Percentiles rank a stretch among this genome's conserved stretches.
phyloP scores from a whole-genome alignment of 2,329 filamentous ascomycete species.

The Cladosporium colombiae region DNA sequence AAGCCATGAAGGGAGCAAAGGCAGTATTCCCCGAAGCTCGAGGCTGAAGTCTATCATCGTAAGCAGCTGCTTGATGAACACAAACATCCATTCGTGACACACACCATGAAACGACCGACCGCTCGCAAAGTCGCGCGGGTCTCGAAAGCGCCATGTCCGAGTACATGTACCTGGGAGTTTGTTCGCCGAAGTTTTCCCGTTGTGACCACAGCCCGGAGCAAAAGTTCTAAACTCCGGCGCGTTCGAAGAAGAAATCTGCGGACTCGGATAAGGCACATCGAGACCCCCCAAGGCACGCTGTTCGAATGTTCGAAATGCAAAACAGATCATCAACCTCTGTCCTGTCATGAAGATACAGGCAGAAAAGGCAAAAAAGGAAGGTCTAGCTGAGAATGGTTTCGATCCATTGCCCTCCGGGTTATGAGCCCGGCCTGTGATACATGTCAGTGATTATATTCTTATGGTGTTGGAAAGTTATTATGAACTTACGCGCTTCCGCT shows the following conservation, averaged over 20 bases:
- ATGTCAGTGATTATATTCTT: background rate
- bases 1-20: background rate
- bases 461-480: too few relatives aligned
- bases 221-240: background rate
- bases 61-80: background rate
- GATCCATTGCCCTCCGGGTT: constrained; percentile 12
- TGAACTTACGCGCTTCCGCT: constrained; percentile 4
- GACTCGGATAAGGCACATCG: too few relatives aligned
- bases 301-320: background rate
- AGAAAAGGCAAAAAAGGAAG: background rate
- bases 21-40: background rate
- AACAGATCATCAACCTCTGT: background rate
- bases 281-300: too few relatives aligned
- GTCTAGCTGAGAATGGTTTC: constrained; percentile 8
- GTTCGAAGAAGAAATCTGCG: too few relatives aligned
- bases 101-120: background rate
- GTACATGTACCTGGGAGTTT: background rate
- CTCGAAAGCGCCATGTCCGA: background rate
- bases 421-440: background rate
- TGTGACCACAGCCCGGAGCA: background rate
- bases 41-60: background rate
- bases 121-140: background rate
- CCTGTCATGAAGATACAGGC: too few relatives aligned
- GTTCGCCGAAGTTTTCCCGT: background rate
- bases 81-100: background rate